A percentile compares a stretch with the other conserved stretches of the same genome.
Conservation (phyloP, 805 yeast species). For the Candida incommunis region DNA sequence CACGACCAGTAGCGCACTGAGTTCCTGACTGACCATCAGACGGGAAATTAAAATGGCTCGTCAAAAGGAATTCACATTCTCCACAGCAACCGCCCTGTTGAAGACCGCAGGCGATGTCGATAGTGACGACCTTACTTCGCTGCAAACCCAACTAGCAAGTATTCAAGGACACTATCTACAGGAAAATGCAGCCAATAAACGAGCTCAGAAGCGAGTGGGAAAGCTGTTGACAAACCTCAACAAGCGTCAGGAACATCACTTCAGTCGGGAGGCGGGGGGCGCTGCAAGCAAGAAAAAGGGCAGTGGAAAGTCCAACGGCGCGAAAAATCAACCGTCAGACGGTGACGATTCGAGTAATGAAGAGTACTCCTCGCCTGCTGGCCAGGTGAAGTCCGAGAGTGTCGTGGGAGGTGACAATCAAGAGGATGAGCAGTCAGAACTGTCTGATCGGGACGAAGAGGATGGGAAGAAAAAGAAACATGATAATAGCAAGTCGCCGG, state of each 20-base stretch:
- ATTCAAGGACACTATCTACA: background rate
- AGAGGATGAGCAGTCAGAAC: background rate
- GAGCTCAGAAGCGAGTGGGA: background rate
- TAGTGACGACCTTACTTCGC: background rate
- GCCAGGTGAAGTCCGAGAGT: background rate
- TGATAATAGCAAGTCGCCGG: too few species aligned
- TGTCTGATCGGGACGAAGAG: background rate
- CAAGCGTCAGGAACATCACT: background rate
- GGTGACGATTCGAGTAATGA: background rate
- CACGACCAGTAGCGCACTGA: too few species aligned
- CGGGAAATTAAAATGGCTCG: background rate
- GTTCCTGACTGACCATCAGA: too few species aligned
- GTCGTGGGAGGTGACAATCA: background rate
- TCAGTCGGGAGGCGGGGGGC: background rate
- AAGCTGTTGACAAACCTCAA: background rate
- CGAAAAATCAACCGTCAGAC: background rate
- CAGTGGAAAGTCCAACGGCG: too few species aligned
- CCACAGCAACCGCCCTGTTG: background rate
- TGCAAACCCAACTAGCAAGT: background rate
- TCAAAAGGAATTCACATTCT: background rate
- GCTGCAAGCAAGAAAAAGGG: too few species aligned
- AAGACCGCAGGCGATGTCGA: background rate
- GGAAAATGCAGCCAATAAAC: background rate
- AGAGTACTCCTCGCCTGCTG: background rate
- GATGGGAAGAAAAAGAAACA: background rate